Conservation (phyloP, 2,329 filamentous ascomycete species). For the Thielaviopsis populi region DNA sequence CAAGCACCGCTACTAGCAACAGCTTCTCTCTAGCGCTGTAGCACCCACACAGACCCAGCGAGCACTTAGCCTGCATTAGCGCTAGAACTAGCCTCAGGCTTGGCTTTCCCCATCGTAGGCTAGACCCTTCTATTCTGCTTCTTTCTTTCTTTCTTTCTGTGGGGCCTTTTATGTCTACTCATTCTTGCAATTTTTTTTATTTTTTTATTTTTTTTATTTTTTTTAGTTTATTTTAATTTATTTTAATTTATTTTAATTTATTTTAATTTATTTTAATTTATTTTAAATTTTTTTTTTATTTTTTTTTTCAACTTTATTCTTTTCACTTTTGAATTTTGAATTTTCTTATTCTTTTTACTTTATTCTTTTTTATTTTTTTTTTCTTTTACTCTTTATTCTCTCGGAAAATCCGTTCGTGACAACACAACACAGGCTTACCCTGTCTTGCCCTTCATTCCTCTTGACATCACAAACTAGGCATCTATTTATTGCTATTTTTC, state of each 20-base stretch:
- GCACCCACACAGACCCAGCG: background rate
- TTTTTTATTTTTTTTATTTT: background rate
- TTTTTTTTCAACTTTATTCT: too few relatives aligned
- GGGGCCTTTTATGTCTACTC: background rate
- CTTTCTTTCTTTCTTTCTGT: slow-evolving; percentile 2
- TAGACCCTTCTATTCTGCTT: background rate
- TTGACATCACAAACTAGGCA: too few relatives aligned
- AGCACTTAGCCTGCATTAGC: background rate
- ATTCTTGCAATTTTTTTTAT: background rate
- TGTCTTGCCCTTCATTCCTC: background rate
- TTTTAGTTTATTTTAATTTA: too few relatives aligned
- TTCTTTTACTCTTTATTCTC: too few relatives aligned
- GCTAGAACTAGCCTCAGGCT: background rate
- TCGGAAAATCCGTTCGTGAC: background rate
- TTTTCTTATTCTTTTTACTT: background rate
- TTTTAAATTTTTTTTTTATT: background rate
- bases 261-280: too few relatives aligned
- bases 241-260: background rate
- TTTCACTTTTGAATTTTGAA: too few relatives aligned
- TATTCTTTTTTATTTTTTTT: background rate
- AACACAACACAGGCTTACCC: background rate
- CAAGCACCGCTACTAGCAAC: background rate
- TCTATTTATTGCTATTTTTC: too few relatives aligned
- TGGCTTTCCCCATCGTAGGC: background rate
- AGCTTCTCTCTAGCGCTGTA: background rate